A percentile compares a stretch with the other conserved stretches of the same genome.
phyloP scores from a whole-genome alignment of 1,284 basidiomycete genomes.

The Apiotrichum veenhuisii region DNA sequence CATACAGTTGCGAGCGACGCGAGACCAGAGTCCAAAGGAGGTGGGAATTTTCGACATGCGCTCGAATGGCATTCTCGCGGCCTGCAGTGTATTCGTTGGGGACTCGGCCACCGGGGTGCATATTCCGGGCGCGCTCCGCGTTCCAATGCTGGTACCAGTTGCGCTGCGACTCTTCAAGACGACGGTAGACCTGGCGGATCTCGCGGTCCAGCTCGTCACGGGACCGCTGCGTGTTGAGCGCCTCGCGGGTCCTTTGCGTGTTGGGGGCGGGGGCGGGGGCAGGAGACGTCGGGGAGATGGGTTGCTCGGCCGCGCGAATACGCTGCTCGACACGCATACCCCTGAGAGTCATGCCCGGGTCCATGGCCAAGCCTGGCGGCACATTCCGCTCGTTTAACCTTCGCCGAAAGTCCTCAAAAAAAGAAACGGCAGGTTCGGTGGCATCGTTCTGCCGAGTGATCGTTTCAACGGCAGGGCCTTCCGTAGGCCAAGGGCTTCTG shows the following conservation, averaged over 20 bases:
- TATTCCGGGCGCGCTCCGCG: slow-evolving; percentile 6
- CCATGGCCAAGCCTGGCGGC: not conserved
- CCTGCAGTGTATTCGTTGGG: slow-evolving; percentile 7
- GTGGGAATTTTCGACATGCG: slow-evolving; percentile 15
- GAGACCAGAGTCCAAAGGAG: slow-evolving; percentile 8
- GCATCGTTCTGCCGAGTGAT: too few relatives aligned
- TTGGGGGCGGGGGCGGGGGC: not conserved
- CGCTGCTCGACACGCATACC: slow-evolving; percentile 2
- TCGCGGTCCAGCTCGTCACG: slow-evolving; percentile 13
- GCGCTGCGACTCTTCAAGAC: slow-evolving; percentile 11
- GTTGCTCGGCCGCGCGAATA: not conserved
- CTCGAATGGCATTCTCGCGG: slow-evolving; percentile 8
- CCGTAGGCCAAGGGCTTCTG: too few relatives aligned
- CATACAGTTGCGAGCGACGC: slow-evolving; percentile 1
- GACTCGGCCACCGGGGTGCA: slow-evolving; percentile 4
- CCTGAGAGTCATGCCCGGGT: not conserved
- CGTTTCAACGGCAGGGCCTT: too few relatives aligned
- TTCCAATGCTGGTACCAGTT: slow-evolving; percentile 9
- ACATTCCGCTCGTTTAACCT: not conserved
- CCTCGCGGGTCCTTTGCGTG: not conserved
- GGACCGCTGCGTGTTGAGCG: not conserved
- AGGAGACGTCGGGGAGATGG: not conserved
- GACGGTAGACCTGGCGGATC: slow-evolving; percentile 3
- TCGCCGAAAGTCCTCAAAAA: not conserved
- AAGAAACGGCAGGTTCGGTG: not conserved